Percentiles rank a stretch among this genome's conserved stretches.
Evolutionary conservation across 306 rosid genomes (phyloP).

Genomic region (Vigna radiata): DNA sequence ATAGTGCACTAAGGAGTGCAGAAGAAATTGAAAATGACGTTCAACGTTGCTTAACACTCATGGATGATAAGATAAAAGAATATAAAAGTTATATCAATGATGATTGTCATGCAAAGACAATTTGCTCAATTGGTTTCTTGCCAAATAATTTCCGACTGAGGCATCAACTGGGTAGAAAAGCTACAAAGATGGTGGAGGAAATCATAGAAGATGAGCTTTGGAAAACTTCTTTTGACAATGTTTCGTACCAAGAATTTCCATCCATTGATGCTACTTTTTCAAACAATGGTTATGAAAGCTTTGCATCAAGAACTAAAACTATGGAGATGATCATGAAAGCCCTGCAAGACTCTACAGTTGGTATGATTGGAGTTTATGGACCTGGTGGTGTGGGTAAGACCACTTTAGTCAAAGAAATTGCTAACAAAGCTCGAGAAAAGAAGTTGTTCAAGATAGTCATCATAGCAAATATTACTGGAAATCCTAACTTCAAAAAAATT

Average conservation of each 20-base stretch:
- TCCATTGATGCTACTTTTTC: not conserved
- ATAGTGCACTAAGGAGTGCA: not conserved
- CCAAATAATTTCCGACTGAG: constrained; percentile 1
- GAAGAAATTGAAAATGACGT: constrained; percentile 13
- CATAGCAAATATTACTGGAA: constrained; percentile 1
- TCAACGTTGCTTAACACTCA: not conserved
- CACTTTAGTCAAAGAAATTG: constrained; percentile 29
- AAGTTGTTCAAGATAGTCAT: constrained; percentile 20
- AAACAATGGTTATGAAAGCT: not conserved
- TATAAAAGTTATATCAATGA: not conserved
- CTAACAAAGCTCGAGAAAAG: not conserved
- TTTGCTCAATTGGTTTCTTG: constrained; percentile 3
- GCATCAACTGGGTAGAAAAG: not conserved
- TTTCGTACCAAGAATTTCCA: not conserved
- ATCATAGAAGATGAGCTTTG: not conserved
- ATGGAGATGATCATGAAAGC: constrained; percentile 10
- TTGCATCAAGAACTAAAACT: constrained; percentile 4
- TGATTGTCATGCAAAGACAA: not conserved
- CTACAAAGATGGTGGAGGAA: constrained; percentile 5
- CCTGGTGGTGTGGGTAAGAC: constrained; percentile 33
- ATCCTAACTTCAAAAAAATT: constrained; percentile 1
- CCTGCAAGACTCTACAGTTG: constrained; percentile 19
- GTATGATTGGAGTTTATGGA: constrained; percentile 32
- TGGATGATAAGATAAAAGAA: not conserved
- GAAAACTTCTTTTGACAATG: not conserved